These are phyloP conservation scores for Populus pruinosa DNA, from an alignment of 345 rosid genomes.

Conservation along the genomic window DNA sequence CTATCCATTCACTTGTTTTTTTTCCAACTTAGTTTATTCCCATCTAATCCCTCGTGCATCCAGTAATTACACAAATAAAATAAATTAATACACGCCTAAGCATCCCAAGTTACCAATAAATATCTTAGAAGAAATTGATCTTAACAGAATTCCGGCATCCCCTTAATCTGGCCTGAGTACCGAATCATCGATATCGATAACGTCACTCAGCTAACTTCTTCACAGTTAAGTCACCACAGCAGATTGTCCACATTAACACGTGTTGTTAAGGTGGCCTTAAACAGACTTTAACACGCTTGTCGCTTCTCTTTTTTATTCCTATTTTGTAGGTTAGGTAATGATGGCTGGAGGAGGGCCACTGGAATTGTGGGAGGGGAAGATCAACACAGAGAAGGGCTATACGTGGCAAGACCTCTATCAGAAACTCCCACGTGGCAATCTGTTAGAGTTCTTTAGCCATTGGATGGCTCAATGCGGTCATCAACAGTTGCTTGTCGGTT, in stretches of 20 bases:
- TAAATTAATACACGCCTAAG: background rate
- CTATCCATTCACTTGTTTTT: background rate
- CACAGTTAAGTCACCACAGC: background rate
- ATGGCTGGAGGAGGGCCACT: background rate
- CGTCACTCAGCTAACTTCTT: constrained; percentile 4
- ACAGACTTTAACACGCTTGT: background rate
- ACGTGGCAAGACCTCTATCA: constrained; percentile 12
- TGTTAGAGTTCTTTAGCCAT: background rate
- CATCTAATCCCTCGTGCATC: background rate
- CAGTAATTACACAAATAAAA: background rate
- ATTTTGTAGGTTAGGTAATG: background rate
- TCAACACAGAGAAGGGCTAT: background rate
- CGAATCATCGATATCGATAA: background rate
- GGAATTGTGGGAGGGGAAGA: background rate
- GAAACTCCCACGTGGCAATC: constrained; percentile 22
- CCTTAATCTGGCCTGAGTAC: background rate
- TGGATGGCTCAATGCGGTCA: constrained; percentile 26
- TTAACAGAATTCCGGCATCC: background rate
- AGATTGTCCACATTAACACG: background rate
- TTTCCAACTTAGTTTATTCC: background rate
- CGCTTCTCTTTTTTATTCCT: background rate
- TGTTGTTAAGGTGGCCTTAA: background rate
- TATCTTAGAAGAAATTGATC: background rate
- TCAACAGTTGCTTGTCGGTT: constrained; percentile 27
- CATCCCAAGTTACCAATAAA: background rate